phyloP scores from a whole-genome alignment of 768 basidiomycete species.

The Nevesoporus exiguus region DNA sequence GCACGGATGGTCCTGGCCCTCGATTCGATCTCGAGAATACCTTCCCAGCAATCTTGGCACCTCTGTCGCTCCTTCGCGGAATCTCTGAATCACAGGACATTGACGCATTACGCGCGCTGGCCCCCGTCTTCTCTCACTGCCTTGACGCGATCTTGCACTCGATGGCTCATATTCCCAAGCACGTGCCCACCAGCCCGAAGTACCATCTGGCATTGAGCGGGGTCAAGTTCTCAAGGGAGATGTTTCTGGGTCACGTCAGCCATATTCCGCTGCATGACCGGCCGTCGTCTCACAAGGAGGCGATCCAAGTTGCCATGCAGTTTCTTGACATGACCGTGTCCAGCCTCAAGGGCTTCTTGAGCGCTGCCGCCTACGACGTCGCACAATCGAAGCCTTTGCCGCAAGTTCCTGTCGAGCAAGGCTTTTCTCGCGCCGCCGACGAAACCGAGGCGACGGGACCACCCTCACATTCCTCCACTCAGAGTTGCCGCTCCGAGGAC shows the following conservation, averaged over 20 bases:
- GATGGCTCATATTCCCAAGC: conserved; percentile 21
- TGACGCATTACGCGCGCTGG: conserved; percentile 28
- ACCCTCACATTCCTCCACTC: conserved; percentile 5
- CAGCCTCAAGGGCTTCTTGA: conserved; percentile 32
- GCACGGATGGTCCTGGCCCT: conserved; percentile 3
- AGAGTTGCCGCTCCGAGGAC: neutral
- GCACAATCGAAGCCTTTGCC: conserved; percentile 29
- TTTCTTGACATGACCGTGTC: conserved; percentile 32
- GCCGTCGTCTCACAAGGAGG: conserved; percentile 4
- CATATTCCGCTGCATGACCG: conserved; percentile 3
- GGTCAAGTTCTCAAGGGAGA: conserved; percentile 20
- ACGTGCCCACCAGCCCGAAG: conserved; percentile 17
- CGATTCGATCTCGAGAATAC: conserved; percentile 32
- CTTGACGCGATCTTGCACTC: conserved; percentile 29
- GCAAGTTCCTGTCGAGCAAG: conserved; percentile 12
- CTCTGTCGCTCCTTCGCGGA: conserved; percentile 27
- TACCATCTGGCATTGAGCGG: conserved; percentile 21
- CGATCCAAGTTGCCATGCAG: conserved; percentile 21
- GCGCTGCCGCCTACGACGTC: conserved; percentile 27
- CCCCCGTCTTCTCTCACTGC: conserved; percentile 21
- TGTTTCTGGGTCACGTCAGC: conserved; percentile 23
- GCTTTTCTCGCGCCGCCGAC: neutral
- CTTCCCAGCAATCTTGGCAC: conserved; percentile 36
- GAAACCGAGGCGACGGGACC: neutral
- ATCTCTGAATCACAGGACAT: conserved; percentile 25